Evolutionary conservation across 345 rosid genomes (phyloP).

Genomic region (Euphorbia peplus): DNA sequence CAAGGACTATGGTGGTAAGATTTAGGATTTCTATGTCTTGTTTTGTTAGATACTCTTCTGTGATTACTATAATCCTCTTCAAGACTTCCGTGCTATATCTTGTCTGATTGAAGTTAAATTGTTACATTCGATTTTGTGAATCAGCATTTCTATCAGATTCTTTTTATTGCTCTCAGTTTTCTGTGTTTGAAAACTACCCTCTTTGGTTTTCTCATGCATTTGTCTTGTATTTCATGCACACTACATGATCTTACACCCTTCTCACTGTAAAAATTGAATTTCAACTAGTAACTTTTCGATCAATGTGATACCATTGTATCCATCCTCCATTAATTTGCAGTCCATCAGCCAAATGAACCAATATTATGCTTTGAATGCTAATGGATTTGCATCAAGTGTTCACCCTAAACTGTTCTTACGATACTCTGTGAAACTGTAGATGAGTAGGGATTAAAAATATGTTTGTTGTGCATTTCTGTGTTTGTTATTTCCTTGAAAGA

Average conservation of each 20-base stretch:
- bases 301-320: not conserved
- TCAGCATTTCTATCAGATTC: not conserved
- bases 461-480: not conserved
- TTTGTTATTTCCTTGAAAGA: not conserved
- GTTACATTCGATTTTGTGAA: too few relatives aligned
- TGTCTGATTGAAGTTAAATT: not conserved
- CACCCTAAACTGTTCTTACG: slow-evolving; percentile 9
- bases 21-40: not conserved
- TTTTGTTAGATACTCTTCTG: not conserved
- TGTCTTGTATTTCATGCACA: not conserved
- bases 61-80: not conserved
- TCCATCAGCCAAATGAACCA: slow-evolving; percentile 32
- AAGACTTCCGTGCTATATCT: not conserved
- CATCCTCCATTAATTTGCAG: not conserved
- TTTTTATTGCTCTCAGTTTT: not conserved
- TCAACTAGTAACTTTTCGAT: not conserved
- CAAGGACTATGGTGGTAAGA: slow-evolving; percentile 92
- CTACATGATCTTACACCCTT: not conserved
- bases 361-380: slow-evolving; percentile 47
- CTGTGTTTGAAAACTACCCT: not conserved
- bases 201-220: not conserved
- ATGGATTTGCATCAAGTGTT: slow-evolving; percentile 34
- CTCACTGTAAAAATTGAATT: not conserved
- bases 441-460: slow-evolving; percentile 33
- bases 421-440: slow-evolving; percentile 23